Evolutionary conservation across 2,329 filamentous ascomycete species (phyloP).

Genomic region (Metarhizium humberi): DNA sequence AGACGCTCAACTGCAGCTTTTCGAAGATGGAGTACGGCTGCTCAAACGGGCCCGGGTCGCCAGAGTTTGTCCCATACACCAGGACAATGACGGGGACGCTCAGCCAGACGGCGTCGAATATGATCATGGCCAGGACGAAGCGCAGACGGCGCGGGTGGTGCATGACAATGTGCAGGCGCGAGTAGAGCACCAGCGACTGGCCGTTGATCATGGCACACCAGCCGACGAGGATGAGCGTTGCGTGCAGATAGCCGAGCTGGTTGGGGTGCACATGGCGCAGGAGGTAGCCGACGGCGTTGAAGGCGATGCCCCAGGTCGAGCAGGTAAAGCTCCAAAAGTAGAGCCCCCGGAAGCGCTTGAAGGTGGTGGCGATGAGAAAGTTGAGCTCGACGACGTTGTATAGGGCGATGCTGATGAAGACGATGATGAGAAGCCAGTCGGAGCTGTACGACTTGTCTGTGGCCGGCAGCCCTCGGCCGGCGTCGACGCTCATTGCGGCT

Average conservation of each 20-base stretch:
- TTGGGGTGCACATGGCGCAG: conserved; percentile 24
- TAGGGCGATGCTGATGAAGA: conserved; percentile 16
- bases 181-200: conserved; percentile 52
- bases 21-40: conserved; percentile 35
- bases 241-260: conserved; percentile 9
- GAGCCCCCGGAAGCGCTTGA: conserved; percentile 16
- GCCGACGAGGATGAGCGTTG: conserved; percentile 19
- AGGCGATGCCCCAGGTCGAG: conserved; percentile 17
- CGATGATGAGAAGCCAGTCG: conserved; percentile 7
- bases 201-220: conserved; percentile 48
- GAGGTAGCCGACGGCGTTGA: conserved; percentile 33
- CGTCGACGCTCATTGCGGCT: not conserved
- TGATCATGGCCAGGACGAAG: conserved; percentile 47
- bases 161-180: conserved; percentile 49
- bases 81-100: conserved; percentile 46
- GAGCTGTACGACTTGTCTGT: not conserved
- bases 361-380: conserved; percentile 18
- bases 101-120: conserved; percentile 40
- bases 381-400: conserved; percentile 20
- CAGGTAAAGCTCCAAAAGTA: conserved; percentile 24
- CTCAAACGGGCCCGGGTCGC: conserved; percentile 11
- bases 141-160: conserved; percentile 38
- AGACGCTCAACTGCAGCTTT: conserved; percentile 44
- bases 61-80: conserved; percentile 39
- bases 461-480: not conserved